Percentiles rank a stretch among this genome's conserved stretches.
Evolutionary conservation across 2,329 filamentous ascomycete genomes (phyloP).

Genomic region (Pochonia chlamydosporia): DNA sequence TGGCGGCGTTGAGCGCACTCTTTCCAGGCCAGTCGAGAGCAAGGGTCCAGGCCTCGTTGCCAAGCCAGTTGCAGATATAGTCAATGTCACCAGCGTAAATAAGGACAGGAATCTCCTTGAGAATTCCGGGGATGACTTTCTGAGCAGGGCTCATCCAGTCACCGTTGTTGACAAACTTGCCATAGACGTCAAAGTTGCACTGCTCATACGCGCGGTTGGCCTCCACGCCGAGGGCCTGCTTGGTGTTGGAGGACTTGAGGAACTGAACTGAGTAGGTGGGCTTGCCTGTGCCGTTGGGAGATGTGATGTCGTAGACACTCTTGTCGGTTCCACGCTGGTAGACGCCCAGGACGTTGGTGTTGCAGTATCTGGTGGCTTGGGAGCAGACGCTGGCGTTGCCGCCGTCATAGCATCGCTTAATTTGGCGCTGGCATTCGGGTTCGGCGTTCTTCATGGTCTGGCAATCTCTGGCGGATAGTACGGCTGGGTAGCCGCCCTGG

Average conservation of each 20-base stretch:
- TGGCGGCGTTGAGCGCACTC: conserved; percentile 67
- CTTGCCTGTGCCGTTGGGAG: conserved; percentile 77
- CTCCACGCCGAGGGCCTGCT: conserved; percentile 82
- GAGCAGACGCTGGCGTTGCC: conserved; percentile 89
- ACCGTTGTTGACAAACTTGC: conserved; percentile 77
- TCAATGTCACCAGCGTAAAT: conserved; percentile 88
- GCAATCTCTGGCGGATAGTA: conserved; percentile 72
- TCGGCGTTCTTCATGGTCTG: conserved; percentile 86
- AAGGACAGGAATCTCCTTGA: conserved; percentile 87
- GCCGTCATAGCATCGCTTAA: conserved; percentile 83
- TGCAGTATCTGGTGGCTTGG: conserved; percentile 92
- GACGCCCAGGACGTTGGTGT: conserved; percentile 86
- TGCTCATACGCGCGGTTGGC: conserved; percentile 74
- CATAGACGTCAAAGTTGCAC: conserved; percentile 97
- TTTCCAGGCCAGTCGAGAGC: conserved; percentile 89
- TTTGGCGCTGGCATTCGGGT: conserved; percentile 80
- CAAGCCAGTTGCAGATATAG: conserved; percentile 96
- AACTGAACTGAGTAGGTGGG: conserved; percentile 88
- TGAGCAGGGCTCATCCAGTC: conserved; percentile 99
- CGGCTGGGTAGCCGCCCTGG: conserved; percentile 84
- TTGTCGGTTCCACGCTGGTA: conserved; percentile 80
- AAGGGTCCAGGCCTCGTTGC: conserved; percentile 91
- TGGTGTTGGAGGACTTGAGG: conserved; percentile 77
- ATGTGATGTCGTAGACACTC: conserved; percentile 91
- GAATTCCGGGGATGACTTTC: conserved; percentile 74